Conservation (phyloP, 257 asterid genomes). For the Jasminum sambac region DNA sequence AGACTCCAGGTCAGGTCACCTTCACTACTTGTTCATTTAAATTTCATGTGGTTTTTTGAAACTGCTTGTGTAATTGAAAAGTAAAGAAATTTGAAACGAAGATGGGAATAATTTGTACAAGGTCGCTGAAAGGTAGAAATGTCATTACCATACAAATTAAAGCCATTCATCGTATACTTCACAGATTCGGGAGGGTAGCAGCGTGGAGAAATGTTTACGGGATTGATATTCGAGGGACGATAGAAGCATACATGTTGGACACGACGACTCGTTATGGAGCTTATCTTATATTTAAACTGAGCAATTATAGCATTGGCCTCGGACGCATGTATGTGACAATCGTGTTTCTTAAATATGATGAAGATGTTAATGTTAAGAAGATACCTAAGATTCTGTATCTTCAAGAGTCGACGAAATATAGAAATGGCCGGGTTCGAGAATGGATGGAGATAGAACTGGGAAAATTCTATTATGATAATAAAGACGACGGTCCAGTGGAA, state of each 20-base stretch:
- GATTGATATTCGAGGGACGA: conserved; percentile 20
- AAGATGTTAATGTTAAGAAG: conserved; percentile 12
- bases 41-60: too few relatives aligned
- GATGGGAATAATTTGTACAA: too few relatives aligned
- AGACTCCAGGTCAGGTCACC: background rate
- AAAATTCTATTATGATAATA: conserved; percentile 14
- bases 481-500: conserved; percentile 37
- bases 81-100: too few relatives aligned
- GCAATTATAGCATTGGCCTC: background rate
- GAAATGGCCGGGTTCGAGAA: conserved; percentile 26
- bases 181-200: conserved; percentile 38
- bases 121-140: too few relatives aligned
- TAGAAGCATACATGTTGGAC: conserved; percentile 19
- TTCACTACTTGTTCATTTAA: too few relatives aligned
- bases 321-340: conserved; percentile 6
- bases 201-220: background rate
- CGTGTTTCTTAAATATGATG: conserved; percentile 17
- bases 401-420: conserved; percentile 1
- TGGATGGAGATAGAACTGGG: conserved; percentile 43
- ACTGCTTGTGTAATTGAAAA: too few relatives aligned
- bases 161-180: too few relatives aligned
- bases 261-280: conserved; percentile 24
- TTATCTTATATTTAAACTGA: conserved; percentile 22
- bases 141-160: too few relatives aligned
- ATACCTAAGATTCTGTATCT: conserved; percentile 14